Evolutionary conservation across 2,329 filamentous ascomycete genomes (phyloP), one percentile per base, ranked within the genome.

Genomic region (Graphium sp.): DNA sequence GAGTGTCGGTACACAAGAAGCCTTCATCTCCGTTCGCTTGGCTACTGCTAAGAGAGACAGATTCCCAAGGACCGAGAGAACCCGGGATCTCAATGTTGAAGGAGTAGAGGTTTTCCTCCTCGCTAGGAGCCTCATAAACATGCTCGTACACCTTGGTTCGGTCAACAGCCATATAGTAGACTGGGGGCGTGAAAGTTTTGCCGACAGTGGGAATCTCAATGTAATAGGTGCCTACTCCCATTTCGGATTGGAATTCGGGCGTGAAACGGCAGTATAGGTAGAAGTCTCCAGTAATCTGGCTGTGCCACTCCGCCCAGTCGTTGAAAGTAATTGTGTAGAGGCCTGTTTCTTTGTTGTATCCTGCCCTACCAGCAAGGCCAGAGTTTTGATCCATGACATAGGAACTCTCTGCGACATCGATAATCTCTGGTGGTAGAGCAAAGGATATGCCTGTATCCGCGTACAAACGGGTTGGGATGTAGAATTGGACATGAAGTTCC

Each of bases 401-500:
- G 20, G 20, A 10, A 9, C 12, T 9, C 12, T 22, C 20, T 10
- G 20, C 10, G 20, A 22, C 12, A 10, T 12, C 20, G 12, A 12
- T 10, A 9, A 22, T 9, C 10, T 10, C 12, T 12, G 20, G 20
- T 12, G 34, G 33, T 4, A 36, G 28, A 2, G 29, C 33, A 18
- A 36, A 36, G 13, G 28, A 32, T 21, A 28, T 22, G 12, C 25
- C 25, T 8, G 32, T 22, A 10, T 24, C 32, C n/a, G 9, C 12
- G 7, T 7, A 15, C 4, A 34, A 18, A 6, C 28, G 32, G 24
- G 18, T 29, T 6, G 32, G 32, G 5, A 34, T 11, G 4, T 9
- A 20, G 7, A 34, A 23, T 24, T 32, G 19, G 13, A 34, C 21
- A 17, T 32, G 25, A 7, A 34, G 26, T 14, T 34, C 29, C 25